phyloP scores from a whole-genome alignment of 2,329 filamentous ascomycete species.

The Colletotrichum nymphaeae region DNA sequence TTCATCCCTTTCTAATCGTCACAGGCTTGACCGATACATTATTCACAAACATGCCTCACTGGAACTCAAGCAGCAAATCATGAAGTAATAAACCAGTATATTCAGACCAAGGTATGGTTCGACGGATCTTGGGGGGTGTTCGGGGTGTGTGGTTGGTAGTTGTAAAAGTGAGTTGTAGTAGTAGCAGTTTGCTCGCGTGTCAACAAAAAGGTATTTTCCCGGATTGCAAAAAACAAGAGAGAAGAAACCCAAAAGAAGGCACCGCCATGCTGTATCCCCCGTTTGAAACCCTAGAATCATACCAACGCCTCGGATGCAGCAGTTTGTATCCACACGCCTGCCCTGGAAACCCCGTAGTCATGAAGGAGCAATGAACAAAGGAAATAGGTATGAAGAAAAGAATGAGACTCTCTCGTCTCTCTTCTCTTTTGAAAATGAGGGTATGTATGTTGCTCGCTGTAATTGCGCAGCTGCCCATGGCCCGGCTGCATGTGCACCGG shows the following conservation, averaged over 20 bases:
- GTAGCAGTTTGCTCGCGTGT: neutral
- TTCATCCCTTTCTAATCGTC: neutral
- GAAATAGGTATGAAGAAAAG: conserved; percentile 4
- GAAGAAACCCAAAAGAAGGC: conserved; percentile 23
- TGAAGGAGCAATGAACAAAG: conserved; percentile 31
- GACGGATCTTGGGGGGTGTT: conserved; percentile 13
- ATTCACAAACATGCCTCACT: neutral
- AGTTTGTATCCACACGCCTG: conserved; percentile 20
- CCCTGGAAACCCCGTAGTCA: conserved; percentile 17
- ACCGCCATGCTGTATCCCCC: conserved; percentile 28
- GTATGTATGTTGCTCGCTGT: conserved; percentile 26
- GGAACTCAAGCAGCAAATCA: neutral
- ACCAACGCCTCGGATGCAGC: conserved; percentile 30
- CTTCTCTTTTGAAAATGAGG: conserved; percentile 5
- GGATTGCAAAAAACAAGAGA: neutral
- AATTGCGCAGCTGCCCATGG: neutral
- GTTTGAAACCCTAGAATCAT: conserved; percentile 30
- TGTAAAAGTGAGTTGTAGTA: neutral
- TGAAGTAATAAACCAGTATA: conserved; percentile 28
- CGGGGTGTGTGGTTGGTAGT: neutral
- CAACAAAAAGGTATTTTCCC: conserved; percentile 8
- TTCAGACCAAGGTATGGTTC: conserved; percentile 27
- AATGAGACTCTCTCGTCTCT: conserved; percentile 7
- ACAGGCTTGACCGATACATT: neutral
- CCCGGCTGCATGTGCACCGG: neutral